These are phyloP conservation scores for Rubia peregrina DNA, from an alignment of 305 asterid genomes.

Conservation along the genomic window DNA sequence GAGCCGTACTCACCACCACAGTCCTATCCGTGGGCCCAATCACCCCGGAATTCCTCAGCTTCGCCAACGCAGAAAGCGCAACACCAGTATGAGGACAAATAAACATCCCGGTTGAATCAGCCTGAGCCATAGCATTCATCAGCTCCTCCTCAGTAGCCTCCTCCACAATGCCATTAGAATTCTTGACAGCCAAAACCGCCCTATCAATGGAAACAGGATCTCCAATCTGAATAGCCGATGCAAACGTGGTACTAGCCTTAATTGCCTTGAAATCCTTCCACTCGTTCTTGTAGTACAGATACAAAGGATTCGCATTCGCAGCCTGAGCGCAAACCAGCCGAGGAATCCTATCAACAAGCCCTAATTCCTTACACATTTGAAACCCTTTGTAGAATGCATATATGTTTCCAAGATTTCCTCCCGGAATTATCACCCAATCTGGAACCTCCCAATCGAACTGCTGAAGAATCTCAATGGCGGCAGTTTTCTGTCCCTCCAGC, in stretches of 20 bases:
- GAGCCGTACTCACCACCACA: constrained; percentile 28
- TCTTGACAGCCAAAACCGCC: constrained; percentile 26
- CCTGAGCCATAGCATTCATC: constrained; percentile 30
- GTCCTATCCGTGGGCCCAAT: constrained; percentile 22
- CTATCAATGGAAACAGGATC: constrained; percentile 30
- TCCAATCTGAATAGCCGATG: constrained; percentile 28
- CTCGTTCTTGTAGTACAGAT: constrained; percentile 22
- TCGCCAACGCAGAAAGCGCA: constrained; percentile 23
- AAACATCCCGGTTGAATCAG: constrained; percentile 30
- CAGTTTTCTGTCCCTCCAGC: constrained; percentile 29
- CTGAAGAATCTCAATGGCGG: constrained; percentile 29
- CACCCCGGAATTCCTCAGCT: constrained; percentile 20
- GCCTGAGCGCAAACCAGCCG: constrained; percentile 29
- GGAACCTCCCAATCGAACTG: constrained; percentile 33
- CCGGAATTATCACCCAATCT: constrained; percentile 32
- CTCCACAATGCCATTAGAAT: constrained; percentile 26
- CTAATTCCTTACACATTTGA: constrained; percentile 28
- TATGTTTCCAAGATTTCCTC: constrained; percentile 28
- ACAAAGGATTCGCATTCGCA: constrained; percentile 27
- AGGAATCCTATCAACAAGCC: constrained; percentile 25
- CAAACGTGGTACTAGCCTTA: constrained; percentile 25
- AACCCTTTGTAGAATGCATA: constrained; percentile 32
- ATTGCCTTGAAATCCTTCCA: constrained; percentile 26
- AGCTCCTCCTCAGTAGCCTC: constrained; percentile 30
- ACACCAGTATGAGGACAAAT: constrained; percentile 32